Percentiles rank a stretch among this genome's conserved stretches.
Evolutionary conservation across 192 early-diverging fungal genomes (phyloP).

Genomic region (Podila horticola): DNA sequence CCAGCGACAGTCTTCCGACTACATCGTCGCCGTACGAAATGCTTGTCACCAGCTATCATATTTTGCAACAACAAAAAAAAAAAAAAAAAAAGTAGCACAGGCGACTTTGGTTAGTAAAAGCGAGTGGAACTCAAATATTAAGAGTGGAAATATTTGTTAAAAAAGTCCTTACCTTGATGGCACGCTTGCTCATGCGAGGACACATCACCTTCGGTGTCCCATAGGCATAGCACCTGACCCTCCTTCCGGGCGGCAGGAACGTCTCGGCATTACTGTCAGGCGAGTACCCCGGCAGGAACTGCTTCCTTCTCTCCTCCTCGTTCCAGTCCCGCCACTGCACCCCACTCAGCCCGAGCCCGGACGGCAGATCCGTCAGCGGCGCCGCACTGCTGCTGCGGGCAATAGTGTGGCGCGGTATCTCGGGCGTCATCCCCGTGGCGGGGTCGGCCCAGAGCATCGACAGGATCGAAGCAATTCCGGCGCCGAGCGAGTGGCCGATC

Average conservation of each 20-base stretch:
- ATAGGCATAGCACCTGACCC: constrained; percentile 58
- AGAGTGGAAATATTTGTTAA: no score
- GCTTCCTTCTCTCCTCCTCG: constrained; percentile 1
- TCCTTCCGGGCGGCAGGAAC: constrained; percentile 54
- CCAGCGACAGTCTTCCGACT: constrained; percentile 43
- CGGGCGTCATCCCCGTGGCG: constrained; percentile 52
- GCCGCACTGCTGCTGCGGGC: neutral
- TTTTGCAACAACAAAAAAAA: no score
- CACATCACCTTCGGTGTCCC: constrained; percentile 58
- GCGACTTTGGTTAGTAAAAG: no score
- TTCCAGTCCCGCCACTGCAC: neutral
- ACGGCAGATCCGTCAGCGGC: neutral
- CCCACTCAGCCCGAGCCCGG: neutral
- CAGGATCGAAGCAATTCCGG: constrained; percentile 59
- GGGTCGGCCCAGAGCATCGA: constrained; percentile 55
- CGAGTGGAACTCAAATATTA: no score
- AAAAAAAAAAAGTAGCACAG: no score
- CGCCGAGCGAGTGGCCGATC: constrained; percentile 63
- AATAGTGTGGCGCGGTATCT: constrained; percentile 20
- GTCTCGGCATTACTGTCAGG: constrained; percentile 14
- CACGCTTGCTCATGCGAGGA: constrained; percentile 51
- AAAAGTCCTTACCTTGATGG: constrained; percentile 32
- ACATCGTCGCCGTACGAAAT: constrained; percentile 52
- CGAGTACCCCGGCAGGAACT: constrained; percentile 35
- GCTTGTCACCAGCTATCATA: constrained; percentile 45